Evolutionary conservation across 140 eudicot species (phyloP).

Genomic region (Stevia rebaudiana): DNA sequence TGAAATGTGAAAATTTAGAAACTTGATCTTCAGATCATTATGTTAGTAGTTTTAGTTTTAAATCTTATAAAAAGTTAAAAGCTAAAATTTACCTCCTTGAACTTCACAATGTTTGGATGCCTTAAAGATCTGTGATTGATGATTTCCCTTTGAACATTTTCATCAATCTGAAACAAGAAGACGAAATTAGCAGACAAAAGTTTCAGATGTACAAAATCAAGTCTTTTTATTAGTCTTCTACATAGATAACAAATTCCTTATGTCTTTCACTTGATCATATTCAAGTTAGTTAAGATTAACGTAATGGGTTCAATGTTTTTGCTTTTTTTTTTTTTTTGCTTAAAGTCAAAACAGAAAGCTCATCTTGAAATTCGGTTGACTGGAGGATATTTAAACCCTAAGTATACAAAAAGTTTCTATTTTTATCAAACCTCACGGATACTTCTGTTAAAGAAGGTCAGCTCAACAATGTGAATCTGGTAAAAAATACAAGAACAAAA

Average conservation of each 20-base stretch:
- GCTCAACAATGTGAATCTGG: constrained; percentile 23
- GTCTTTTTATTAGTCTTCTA: background rate
- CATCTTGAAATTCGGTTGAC: constrained; percentile 25
- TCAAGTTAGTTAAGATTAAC: constrained; percentile 2
- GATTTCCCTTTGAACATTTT: constrained; percentile 88
- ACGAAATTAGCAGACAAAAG: background rate
- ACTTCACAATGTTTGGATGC: constrained; percentile 87
- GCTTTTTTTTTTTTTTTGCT: too few relatives aligned
- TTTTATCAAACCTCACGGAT: constrained; percentile 11
- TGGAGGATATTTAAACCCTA: constrained; percentile 23
- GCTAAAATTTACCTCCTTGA: constrained; percentile 62
- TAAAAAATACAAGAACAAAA: constrained; percentile 4
- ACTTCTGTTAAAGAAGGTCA: background rate
- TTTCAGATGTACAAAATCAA: background rate
- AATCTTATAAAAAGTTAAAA: constrained; percentile 6
- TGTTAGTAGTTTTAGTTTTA: background rate
- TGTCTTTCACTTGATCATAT: constrained; percentile 4
- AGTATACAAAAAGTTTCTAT: constrained; percentile 13
- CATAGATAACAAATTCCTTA: background rate
- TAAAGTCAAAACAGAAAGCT: constrained; percentile 14
- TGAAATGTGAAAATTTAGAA: background rate
- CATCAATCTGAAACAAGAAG: constrained; percentile 72
- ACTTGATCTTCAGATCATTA: constrained; percentile 8
- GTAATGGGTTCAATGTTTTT: background rate
- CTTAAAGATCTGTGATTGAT: constrained; percentile 86